A percentile compares a stretch with the other conserved stretches of the same genome.
Conservation (phyloP, 2,329 filamentous ascomycete species). For the Colletotrichum sansevieriae region DNA sequence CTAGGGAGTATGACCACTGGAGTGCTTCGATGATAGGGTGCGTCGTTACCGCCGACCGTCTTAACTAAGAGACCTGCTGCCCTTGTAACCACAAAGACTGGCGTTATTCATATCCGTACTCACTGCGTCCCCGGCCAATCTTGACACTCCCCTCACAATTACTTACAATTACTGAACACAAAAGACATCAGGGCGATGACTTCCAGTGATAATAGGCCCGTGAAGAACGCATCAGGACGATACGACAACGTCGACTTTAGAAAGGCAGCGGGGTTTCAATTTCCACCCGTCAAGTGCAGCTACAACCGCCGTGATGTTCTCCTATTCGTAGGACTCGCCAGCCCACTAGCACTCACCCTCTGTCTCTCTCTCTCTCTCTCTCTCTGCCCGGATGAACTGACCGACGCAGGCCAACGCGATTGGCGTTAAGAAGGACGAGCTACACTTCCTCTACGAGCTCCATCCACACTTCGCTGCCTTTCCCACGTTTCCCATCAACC, state of each 20-base stretch:
- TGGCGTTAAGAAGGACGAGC: conserved; percentile 53
- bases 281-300: conserved; percentile 54
- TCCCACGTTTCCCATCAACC: conserved; percentile 61
- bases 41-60: background rate
- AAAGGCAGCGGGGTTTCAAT: conserved; percentile 54
- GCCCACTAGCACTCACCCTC: background rate
- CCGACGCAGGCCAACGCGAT: conserved; percentile 54
- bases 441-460: conserved; percentile 59
- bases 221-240: conserved; percentile 53
- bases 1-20: background rate
- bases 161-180: background rate
- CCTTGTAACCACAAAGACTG: background rate
- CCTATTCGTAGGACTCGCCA: conserved; percentile 50
- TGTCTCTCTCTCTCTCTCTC: background rate
- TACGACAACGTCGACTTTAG: conserved; percentile 58
- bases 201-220: conserved; percentile 48
- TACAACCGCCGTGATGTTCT: conserved; percentile 60
- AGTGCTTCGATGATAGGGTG: background rate
- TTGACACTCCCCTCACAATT: too few relatives aligned
- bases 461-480: conserved; percentile 59
- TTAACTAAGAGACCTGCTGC: conserved; percentile 2
- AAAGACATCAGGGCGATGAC: conserved; percentile 22
- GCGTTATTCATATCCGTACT: background rate
- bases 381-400: background rate
- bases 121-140: too few relatives aligned